A percentile compares a stretch with the other conserved stretches of the same genome.
Evolutionary conservation across 2,329 filamentous ascomycete genomes (phyloP).

Genomic region (Arthroderma sp.): DNA sequence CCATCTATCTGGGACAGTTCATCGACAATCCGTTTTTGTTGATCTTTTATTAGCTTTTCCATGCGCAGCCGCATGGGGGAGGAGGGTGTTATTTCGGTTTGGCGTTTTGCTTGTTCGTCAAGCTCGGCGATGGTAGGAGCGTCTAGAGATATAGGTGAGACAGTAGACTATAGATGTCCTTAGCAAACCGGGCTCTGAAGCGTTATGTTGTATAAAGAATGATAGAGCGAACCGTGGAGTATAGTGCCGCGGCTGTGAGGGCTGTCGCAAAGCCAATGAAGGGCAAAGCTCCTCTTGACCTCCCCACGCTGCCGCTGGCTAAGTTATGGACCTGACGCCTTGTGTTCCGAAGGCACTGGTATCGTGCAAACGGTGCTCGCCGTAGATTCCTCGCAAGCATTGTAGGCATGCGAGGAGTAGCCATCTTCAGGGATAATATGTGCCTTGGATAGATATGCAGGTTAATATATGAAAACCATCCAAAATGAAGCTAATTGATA

Average conservation of each 20-base stretch:
- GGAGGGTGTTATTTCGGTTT: conserved; percentile 58
- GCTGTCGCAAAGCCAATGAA: conserved; percentile 3
- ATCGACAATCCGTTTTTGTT: conserved; percentile 76
- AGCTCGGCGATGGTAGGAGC: conserved; percentile 64
- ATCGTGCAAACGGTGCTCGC: neutral
- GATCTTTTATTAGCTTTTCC: conserved; percentile 90
- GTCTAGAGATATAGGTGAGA: conserved; percentile 7
- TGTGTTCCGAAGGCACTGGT: neutral
- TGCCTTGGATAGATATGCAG: no score
- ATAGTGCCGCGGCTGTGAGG: neutral
- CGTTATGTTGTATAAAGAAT: neutral
- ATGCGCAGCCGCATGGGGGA: conserved; percentile 96
- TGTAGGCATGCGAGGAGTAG: neutral
- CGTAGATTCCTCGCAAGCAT: neutral
- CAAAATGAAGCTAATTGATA: neutral
- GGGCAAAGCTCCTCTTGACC: neutral
- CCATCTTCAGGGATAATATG: neutral
- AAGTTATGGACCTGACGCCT: neutral
- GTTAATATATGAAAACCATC: neutral
- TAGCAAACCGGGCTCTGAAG: neutral
- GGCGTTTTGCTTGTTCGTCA: conserved; percentile 68
- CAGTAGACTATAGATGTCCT: conserved; percentile 1
- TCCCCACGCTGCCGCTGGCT: neutral
- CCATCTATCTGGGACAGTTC: conserved; percentile 78
- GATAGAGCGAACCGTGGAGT: neutral